These are phyloP conservation scores for Sugiyamaella xylanicola DNA, from an alignment of 1,139 yeast genomes.

Conservation along the genomic window DNA sequence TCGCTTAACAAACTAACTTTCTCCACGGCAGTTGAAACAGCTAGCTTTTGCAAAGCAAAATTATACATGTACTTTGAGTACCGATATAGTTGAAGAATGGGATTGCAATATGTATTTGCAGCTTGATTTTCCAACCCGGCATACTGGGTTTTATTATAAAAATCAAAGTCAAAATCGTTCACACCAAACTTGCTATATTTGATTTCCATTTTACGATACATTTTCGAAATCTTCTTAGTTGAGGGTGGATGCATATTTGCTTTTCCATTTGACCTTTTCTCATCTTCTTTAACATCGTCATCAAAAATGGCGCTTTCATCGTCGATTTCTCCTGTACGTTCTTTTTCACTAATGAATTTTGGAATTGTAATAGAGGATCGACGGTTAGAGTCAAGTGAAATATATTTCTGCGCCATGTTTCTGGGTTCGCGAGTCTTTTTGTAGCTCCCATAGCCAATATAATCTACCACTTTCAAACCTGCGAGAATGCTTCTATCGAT, in stretches of 20 bases:
- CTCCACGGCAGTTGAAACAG: conserved; percentile 36
- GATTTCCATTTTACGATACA: conserved; percentile 74
- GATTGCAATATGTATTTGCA: conserved; percentile 78
- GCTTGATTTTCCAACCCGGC: conserved; percentile 91
- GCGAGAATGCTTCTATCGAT: conserved; percentile 40
- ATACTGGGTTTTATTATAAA: conserved; percentile 70
- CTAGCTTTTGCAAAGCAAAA: conserved; percentile 56
- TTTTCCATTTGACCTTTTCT: conserved; percentile 31
- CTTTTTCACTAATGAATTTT: conserved; percentile 71
- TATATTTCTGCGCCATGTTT: conserved; percentile 48
- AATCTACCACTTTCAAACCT: conserved; percentile 35
- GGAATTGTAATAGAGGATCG: conserved; percentile 49
- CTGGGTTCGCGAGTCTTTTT: conserved; percentile 46
- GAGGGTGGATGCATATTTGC: conserved; percentile 30
- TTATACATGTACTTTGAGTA: conserved; percentile 75
- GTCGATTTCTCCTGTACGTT: conserved; percentile 35
- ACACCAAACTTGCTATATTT: conserved; percentile 90
- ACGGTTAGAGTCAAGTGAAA: conserved; percentile 45
- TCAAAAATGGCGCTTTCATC: conserved; percentile 22
- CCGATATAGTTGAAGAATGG: conserved; percentile 79
- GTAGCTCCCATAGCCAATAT: conserved; percentile 49
- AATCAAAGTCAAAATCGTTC: conserved; percentile 88
- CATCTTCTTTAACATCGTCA: conserved; percentile 27
- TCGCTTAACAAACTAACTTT: conserved; percentile 58
- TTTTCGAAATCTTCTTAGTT: conserved; percentile 56